Base-by-base conservation (phyloP, 306 rosid species). In the Cyclanthera cordifolia region DNA sequence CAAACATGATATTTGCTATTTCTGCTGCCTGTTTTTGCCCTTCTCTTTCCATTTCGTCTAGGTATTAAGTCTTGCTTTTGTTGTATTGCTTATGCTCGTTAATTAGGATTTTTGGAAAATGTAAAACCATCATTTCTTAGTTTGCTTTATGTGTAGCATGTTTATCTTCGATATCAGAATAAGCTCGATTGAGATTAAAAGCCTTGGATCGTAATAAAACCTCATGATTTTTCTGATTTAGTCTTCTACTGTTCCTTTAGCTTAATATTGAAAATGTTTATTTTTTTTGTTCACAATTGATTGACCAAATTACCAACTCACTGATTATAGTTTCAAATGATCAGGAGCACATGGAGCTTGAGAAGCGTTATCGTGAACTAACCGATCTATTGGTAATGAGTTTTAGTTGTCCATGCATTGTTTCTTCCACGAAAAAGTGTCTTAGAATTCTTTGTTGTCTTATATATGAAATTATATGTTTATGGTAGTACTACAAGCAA, bases 301-400 rank as follows among this genome's bases (percentile, higher is more conserved):
- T 20, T 51, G 49, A 53, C 50, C 17, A 21, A 19, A 21, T 25
- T 34, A 34, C 57, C 53, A 53, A 9, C 61, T 77, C 20, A 73
- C 74, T 63, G 80, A 53, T 66, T 59, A 54, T 80, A 68, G 69
- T 34, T 77, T 51, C 56, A 49, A 67, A 70, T 66, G 81, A 72
- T 71, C 91, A 93, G 99, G 99, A 93, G 82, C 99, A 93, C 67
- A 81, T 86, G 82, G 99, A 93, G 72, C 86, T 93, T 39, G 99
- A 93, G 90, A 93, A 93, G 72, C 96, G 99, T 71, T 93, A 93
- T 72, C 95, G 96, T 59, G 99, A 93, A 78, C 83, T 93, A 28
- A 93, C 99, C 70, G 99, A 93, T 83, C 87, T 93, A 49, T 73
- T 93, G 99, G 99, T 93, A 89, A 70, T 57, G 52, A 75, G 50